A percentile compares a stretch with the other conserved stretches of the same genome.
Conservation (phyloP, 208 protist genomes). For the Acanthamoeba sp. region DNA sequence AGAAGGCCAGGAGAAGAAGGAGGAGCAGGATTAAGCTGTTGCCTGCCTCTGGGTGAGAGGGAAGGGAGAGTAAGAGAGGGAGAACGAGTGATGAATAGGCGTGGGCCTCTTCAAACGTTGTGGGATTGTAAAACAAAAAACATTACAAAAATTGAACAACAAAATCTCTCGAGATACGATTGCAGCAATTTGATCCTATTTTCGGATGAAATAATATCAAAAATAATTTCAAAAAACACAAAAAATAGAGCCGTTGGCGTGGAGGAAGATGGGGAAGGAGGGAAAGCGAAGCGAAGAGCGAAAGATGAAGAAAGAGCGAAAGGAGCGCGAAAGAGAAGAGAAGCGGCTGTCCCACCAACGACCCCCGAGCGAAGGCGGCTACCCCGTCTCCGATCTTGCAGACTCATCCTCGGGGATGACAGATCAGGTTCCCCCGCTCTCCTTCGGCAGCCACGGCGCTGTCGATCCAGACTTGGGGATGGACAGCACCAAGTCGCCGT, state of each 20-base stretch:
- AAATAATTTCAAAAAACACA: not conserved
- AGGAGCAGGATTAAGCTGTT: slow-evolving; percentile 9
- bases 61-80: too few relatives aligned
- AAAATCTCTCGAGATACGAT: too few relatives aligned
- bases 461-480: not conserved
- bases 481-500: not conserved
- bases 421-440: not conserved
- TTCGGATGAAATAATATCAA: not conserved
- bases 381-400: not conserved
- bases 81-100: too few relatives aligned
- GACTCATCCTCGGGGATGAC: too few relatives aligned
- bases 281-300: not conserved
- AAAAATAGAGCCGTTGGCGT: not conserved
- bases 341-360: not conserved
- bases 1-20: slow-evolving; percentile 47
- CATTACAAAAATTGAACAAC: too few relatives aligned
- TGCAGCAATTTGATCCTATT: too few relatives aligned
- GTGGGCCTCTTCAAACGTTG: too few relatives aligned
- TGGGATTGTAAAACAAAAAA: too few relatives aligned
- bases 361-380: not conserved
- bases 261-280: slow-evolving; percentile 2
- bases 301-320: slow-evolving; percentile 1
- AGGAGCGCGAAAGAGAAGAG: not conserved
- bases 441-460: not conserved
- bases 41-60: not conserved